phyloP scores from a whole-genome alignment of 345 rosid genomes.

The Corchorus olitorius region DNA sequence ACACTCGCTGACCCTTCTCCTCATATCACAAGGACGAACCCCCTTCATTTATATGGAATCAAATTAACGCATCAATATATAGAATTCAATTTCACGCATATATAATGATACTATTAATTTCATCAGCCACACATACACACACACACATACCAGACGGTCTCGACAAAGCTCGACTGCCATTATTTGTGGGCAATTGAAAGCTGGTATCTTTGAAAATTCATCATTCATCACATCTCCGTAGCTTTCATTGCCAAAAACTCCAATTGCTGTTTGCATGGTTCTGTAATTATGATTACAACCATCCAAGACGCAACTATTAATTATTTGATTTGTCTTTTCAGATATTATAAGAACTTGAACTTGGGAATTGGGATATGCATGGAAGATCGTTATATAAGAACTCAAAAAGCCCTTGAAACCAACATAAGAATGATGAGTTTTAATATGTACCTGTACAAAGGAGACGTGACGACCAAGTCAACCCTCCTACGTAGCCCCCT shows the following conservation, averaged over 20 bases:
- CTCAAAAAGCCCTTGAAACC: too few species aligned
- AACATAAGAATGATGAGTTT: too few species aligned
- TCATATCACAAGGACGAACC: constrained; percentile 81
- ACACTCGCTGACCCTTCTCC: constrained; percentile 62
- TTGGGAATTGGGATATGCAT: not conserved
- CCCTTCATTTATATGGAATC: constrained; percentile 40
- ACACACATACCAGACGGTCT: constrained; percentile 61
- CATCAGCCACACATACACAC: too few species aligned
- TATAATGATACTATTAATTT: too few species aligned
- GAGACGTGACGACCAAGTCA: constrained; percentile 62
- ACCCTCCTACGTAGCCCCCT: constrained; percentile 35
- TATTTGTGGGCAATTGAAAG: constrained; percentile 50
- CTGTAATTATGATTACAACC: constrained; percentile 18
- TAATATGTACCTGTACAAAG: constrained; percentile 59
- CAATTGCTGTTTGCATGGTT: constrained; percentile 81
- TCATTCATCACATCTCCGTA: constrained; percentile 37
- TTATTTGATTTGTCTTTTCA: not conserved
- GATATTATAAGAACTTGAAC: not conserved
- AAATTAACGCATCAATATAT: not conserved
- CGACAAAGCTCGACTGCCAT: constrained; percentile 63
- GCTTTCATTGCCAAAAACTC: constrained; percentile 51
- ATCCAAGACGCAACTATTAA: not conserved
- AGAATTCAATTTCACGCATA: not conserved
- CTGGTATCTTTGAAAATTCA: constrained; percentile 34
- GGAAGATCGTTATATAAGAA: too few species aligned